A percentile compares a stretch with the other conserved stretches of the same genome.
phyloP scores from a whole-genome alignment of 2,329 filamentous ascomycete species.

The Parafenestella ontariensis region DNA sequence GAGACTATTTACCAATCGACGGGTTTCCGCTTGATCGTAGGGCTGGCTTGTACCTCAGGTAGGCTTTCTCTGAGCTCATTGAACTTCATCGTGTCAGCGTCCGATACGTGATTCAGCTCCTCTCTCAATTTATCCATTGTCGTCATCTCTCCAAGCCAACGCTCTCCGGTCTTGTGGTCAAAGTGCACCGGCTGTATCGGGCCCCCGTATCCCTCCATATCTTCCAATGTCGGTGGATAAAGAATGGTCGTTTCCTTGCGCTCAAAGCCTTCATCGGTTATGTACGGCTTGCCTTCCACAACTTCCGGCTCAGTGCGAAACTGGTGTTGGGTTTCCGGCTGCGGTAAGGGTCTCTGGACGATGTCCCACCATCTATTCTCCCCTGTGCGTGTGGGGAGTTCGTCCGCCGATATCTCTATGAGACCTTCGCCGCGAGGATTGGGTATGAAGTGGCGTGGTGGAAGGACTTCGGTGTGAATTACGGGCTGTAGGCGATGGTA shows the following conservation, averaged over 20 bases:
- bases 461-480: slow-evolving; percentile 60
- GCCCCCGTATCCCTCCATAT: slow-evolving; percentile 36
- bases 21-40: slow-evolving; percentile 21
- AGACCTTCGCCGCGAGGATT: slow-evolving; percentile 44
- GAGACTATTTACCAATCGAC: background rate
- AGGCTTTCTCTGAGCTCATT: slow-evolving; percentile 15
- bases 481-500: slow-evolving; percentile 62
- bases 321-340: slow-evolving; percentile 7
- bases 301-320: slow-evolving; percentile 46
- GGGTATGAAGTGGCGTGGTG: slow-evolving; percentile 60
- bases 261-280: slow-evolving; percentile 50
- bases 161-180: slow-evolving; percentile 34
- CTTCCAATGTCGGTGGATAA: slow-evolving; percentile 53
- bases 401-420: slow-evolving; percentile 55
- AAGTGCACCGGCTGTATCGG: slow-evolving; percentile 41
- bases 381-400: slow-evolving; percentile 46
- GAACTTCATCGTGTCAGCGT: slow-evolving; percentile 12
- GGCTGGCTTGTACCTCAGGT: slow-evolving; percentile 13
- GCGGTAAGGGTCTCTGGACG: slow-evolving; percentile 25
- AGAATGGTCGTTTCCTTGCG: slow-evolving; percentile 55
- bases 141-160: slow-evolving; percentile 31
- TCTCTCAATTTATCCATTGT: slow-evolving; percentile 27
- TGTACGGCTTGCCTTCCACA: slow-evolving; percentile 48
- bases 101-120: slow-evolving; percentile 8
- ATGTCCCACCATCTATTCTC: slow-evolving; percentile 40